Evolutionary conservation across 306 rosid genomes (phyloP).

Genomic region (Rubus idaeus): DNA sequence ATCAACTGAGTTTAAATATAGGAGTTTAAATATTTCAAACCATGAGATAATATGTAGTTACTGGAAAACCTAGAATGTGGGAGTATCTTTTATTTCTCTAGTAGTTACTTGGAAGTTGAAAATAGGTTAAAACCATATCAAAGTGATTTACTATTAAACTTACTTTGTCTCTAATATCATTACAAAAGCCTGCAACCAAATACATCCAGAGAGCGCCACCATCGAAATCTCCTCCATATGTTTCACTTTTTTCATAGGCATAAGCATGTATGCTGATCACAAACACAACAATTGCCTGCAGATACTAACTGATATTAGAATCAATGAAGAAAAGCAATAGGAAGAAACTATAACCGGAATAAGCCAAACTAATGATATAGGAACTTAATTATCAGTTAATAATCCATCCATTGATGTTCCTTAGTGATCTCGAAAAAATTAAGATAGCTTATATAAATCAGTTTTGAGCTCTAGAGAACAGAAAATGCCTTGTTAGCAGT

Average conservation of each 20-base stretch:
- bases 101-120: not conserved
- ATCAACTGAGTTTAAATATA: not conserved
- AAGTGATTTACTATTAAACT: slow-evolving; percentile 25
- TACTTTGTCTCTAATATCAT: slow-evolving; percentile 92
- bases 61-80: no score
- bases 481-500: not conserved
- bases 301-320: slow-evolving; percentile 26
- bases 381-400: slow-evolving; percentile 2
- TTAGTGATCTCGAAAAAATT: not conserved
- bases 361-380: slow-evolving; percentile 7
- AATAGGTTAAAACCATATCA: not conserved
- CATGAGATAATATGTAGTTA: not conserved
- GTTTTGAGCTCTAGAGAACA: not conserved
- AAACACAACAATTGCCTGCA: slow-evolving; percentile 88
- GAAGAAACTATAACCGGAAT: slow-evolving; percentile 12
- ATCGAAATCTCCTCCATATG: slow-evolving; percentile 88
- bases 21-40: no score
- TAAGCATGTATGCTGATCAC: slow-evolving; percentile 82
- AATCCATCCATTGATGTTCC: not conserved
- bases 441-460: not conserved
- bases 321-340: slow-evolving; percentile 23
- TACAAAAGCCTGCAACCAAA: slow-evolving; percentile 98
- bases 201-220: slow-evolving; percentile 97
- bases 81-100: not conserved
- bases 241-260: slow-evolving; percentile 89